phyloP scores from a whole-genome alignment of 2,329 filamentous ascomycete species.

The Exophiala mesophila region DNA sequence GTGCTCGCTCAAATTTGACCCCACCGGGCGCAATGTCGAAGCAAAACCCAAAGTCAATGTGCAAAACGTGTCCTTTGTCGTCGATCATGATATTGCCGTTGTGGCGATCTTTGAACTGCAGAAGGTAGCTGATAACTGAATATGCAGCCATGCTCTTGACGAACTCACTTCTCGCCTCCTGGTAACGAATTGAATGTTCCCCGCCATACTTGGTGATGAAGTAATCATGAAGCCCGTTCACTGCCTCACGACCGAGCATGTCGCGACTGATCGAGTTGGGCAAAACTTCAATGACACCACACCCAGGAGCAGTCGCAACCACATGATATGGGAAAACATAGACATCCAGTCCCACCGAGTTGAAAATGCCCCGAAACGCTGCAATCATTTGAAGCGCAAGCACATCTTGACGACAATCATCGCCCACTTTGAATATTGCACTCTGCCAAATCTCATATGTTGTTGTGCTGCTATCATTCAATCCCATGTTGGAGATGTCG shows the following conservation, averaged over 20 bases:
- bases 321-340: constrained; percentile 97
- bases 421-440: constrained; percentile 98
- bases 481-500: constrained; percentile 17
- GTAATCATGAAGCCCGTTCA: constrained; percentile 97
- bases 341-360: constrained; percentile 88
- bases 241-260: constrained; percentile 95
- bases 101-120: constrained; percentile 98
- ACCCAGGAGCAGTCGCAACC: constrained; percentile 92
- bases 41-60: constrained; percentile 99
- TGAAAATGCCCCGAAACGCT: constrained; percentile 94
- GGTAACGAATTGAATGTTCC: constrained; percentile 90
- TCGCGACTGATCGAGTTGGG: constrained; percentile 97
- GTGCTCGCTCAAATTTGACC: constrained; percentile 94
- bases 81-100: constrained; percentile 99
- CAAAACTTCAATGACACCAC: constrained; percentile 95
- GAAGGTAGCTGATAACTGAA: constrained; percentile 88
- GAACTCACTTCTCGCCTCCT: constrained; percentile 92
- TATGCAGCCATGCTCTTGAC: constrained; percentile 99
- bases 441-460: constrained; percentile 97
- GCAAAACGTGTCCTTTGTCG: constrained; percentile 91
- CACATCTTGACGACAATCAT: constrained; percentile 96
- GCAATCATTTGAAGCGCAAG: constrained; percentile 96
- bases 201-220: constrained; percentile 97
- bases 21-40: constrained; percentile 98
- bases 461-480: constrained; percentile 24